Base-by-base conservation (phyloP, 331 rosid species). In the Pyrus hybrid region DNA sequence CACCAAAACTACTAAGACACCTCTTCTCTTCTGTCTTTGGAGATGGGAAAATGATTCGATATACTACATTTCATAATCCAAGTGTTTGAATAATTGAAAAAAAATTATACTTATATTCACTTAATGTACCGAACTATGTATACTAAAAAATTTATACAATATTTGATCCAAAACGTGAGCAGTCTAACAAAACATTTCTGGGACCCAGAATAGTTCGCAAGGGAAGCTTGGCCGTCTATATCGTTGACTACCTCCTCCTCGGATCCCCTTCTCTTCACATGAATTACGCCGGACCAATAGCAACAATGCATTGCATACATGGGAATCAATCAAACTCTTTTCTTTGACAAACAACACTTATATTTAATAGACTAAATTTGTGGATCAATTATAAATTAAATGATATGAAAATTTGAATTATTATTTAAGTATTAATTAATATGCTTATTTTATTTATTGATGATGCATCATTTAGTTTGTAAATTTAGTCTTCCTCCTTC, bases 201-300 rank as follows among this genome's bases (percentile, higher is more conserved):
- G 80, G 77, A n/a, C 72, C 80, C 77, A 37, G 10, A 28, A 8
- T 73, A 35, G 78, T 35, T 10, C 51, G 72, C 60, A 9, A 81
- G 51, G 71, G 57, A 28, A 49, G n/a, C 20, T 37, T 13, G 17
- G 76, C 65, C 78, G 84, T 79, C 79, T 67, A 28, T 22, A 62
- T 76, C 76, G 71, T 83, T 76, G 86, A 80, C 84, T 69, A 2
- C 45, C 45, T 9, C 4, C 45, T 3, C 29, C 30, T 51, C n/a
- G n/a, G n/a, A n/a, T n/a, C 54, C 62, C 23, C 65, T 41, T 35
- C 45, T 54, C 28, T 63, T 20, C 85, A 68, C 85, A 63, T 82
- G 80, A 56, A 73, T 58, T 63, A 18, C 80, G 82, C 85, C 80
- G 79, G 74, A 49, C 64, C 79, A 63, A 51, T 82, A 37, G 79